Percentiles rank a stretch among this genome's conserved stretches.
phyloP scores from a whole-genome alignment of 768 basidiomycete genomes.

The Psilocybe tampanensis region DNA sequence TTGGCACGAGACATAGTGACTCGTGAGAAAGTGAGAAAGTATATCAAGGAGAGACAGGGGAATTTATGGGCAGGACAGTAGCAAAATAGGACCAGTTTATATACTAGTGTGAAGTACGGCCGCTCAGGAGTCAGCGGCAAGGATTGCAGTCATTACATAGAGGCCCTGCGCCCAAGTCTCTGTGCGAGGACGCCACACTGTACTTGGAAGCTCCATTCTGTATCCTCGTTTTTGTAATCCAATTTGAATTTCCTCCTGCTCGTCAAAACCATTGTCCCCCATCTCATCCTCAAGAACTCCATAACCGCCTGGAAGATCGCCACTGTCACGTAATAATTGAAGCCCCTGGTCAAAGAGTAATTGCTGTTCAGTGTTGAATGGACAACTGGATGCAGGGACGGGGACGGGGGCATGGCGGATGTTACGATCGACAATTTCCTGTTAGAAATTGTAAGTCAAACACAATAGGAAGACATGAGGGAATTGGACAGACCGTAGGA shows the following conservation, averaged over 20 bases:
- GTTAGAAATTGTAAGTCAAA: no score
- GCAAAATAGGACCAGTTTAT: background rate
- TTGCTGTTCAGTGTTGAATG: background rate
- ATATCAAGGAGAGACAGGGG: no score
- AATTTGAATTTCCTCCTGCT: background rate
- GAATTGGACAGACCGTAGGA: background rate
- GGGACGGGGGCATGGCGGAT: background rate
- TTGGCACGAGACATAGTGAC: background rate
- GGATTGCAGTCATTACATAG: constrained; percentile 10
- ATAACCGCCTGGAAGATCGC: background rate
- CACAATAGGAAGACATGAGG: background rate
- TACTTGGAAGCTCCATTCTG: constrained; percentile 7
- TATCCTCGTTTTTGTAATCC: background rate
- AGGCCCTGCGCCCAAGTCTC: constrained; percentile 14
- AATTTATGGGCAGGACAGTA: background rate
- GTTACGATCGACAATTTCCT: background rate
- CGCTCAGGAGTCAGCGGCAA: background rate
- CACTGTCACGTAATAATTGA: background rate
- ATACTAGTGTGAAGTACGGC: background rate
- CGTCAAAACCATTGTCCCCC: background rate
- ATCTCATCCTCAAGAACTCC: background rate
- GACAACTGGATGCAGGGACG: background rate
- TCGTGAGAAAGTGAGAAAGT: background rate
- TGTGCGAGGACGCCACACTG: constrained; percentile 14
- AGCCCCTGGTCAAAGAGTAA: background rate